Evolutionary conservation across 805 yeast species (phyloP), one percentile per base, ranked within the genome.

Genomic region (Debaryomyces castellii): DNA sequence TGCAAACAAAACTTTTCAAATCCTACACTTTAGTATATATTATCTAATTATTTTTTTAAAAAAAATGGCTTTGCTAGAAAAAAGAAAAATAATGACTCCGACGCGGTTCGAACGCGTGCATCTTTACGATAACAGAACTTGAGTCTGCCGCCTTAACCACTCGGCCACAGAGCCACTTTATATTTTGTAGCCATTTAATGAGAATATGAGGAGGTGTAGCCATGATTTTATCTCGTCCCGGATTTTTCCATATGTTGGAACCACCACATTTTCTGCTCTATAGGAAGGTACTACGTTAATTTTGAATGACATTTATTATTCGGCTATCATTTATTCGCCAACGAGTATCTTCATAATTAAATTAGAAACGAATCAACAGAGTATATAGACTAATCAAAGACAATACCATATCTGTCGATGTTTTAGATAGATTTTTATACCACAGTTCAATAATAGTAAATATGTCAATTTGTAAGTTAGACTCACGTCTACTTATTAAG

Each of bases 61-160:
- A n/a, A n/a, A n/a, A n/a, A n/a, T n/a, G n/a, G n/a, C n/a, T n/a
- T n/a, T n/a, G n/a, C n/a, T n/a, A 22, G 24, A 6, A 35, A 11
- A 10, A 5, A 18, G 14, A 33, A 39, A 40, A 47, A 47, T 47
- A 41, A 40, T 47, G 50, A 47, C 50, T 47, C 50, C 50, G 47
- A 47, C 50, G 50, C 43, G 50, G 46, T 47, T 47, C 50, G 50
- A 47, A 47, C 50, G 43, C 50, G 50, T 47, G 50, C 50, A 47
- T 47, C 50, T 47, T 47, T 47, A 47, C 50, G 50, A 47, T 47
- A 47, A 41, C 46, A 47, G 50, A 47, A 47, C 50, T 47, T 47
- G 50, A 47, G 50, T 47, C 50, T 47, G 46, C 47, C 50, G 50
- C 50, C 50, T 47, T 47, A 47, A 47, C 50, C 50, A 47, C 50